Percentiles rank a stretch among this genome's conserved stretches.
Evolutionary conservation across 202 grass and related monocot species (phyloP).

Genomic region (Eragrostis tef): DNA sequence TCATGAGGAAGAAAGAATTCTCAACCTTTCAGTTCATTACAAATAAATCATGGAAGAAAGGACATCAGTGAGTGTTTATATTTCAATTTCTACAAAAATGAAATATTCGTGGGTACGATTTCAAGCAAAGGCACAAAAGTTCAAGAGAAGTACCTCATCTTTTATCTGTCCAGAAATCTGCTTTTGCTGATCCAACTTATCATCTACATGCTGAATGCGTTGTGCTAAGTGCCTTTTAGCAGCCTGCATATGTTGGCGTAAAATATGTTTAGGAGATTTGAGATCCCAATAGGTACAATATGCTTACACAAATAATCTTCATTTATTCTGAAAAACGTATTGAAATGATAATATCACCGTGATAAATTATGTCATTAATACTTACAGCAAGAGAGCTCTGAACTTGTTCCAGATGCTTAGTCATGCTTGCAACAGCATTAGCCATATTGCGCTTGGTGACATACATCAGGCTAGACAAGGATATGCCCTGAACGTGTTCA

Average conservation of each 20-base stretch:
- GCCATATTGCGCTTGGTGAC: constrained; percentile 84
- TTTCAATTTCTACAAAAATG: constrained; percentile 9
- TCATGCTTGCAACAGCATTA: constrained; percentile 79
- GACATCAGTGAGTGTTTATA: background rate
- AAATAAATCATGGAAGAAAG: constrained; percentile 9
- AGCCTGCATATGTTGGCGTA: constrained; percentile 44
- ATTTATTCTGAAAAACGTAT: constrained; percentile 11
- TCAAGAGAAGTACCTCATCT: constrained; percentile 58
- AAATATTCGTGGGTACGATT: background rate
- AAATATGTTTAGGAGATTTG: background rate
- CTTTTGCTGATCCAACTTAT: constrained; percentile 82
- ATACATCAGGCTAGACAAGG: constrained; percentile 84
- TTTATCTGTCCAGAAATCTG: constrained; percentile 74
- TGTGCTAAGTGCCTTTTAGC: constrained; percentile 78
- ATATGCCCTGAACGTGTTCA: constrained; percentile 58
- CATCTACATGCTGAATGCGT: constrained; percentile 83
- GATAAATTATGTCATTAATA: constrained; percentile 15
- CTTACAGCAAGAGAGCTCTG: constrained; percentile 81
- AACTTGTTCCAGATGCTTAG: constrained; percentile 76
- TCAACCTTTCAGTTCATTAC: background rate
- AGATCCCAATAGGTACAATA: background rate
- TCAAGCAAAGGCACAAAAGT: background rate
- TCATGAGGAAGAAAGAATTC: background rate
- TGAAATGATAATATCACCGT: background rate
- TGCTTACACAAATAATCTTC: background rate